Conservation (phyloP, 2,329 filamentous ascomycete species). For the Colletotrichum lindemuthianum region DNA sequence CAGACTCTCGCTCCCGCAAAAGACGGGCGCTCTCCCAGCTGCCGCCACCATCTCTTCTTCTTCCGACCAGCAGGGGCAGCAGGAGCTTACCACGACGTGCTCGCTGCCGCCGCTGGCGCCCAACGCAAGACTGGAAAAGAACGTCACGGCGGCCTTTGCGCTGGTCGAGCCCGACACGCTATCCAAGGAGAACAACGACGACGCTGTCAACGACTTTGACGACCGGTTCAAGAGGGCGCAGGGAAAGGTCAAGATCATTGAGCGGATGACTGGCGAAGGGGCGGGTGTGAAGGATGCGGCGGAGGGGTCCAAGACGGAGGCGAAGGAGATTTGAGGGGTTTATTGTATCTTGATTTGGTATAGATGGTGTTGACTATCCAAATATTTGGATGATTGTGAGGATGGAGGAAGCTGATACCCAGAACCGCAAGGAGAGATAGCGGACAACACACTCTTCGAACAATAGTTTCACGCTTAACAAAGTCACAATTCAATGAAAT, state of each 20-base stretch:
- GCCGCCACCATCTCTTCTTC: constrained; percentile 5
- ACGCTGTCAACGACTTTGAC: constrained; percentile 91
- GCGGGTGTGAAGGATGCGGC: neutral
- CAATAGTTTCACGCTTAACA: too few relatives aligned
- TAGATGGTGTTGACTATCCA: constrained; percentile 3
- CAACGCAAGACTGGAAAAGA: constrained; percentile 78
- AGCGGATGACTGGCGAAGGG: constrained; percentile 68
- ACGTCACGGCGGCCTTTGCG: constrained; percentile 78
- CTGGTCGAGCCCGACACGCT: constrained; percentile 83
- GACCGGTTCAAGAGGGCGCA: constrained; percentile 85
- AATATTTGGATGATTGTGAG: neutral
- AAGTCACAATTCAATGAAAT: constrained; percentile 38
- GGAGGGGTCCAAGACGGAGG: constrained; percentile 14
- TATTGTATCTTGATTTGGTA: neutral
- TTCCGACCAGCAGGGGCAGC: neutral
- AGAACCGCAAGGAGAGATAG: too few relatives aligned
- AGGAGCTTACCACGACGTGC: constrained; percentile 25
- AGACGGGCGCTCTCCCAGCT: constrained; percentile 11
- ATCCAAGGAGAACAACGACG: constrained; percentile 84
- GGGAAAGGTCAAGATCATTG: constrained; percentile 86
- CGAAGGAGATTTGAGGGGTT: constrained; percentile 5
- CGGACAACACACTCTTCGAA: too few relatives aligned
- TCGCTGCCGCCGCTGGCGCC: constrained; percentile 52
- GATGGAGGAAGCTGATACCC: constrained; percentile 5
- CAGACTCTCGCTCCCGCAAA: constrained; percentile 56